phyloP scores from a whole-genome alignment of 768 basidiomycete species.

The Suillus discolor region DNA sequence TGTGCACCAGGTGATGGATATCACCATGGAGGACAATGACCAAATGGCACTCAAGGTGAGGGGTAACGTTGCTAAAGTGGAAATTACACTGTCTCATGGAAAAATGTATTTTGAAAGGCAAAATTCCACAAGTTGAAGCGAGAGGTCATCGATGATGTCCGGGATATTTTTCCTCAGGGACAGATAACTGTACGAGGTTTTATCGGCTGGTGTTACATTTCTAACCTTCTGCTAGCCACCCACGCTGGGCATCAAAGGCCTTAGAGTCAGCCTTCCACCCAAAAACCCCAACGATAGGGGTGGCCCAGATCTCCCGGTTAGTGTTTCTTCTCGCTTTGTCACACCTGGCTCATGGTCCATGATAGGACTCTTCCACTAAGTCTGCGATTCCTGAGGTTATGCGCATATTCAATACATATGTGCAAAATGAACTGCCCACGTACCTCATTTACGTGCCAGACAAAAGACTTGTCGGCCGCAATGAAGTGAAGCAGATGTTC shows the following conservation, averaged over 20 bases:
- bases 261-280: slow-evolving; percentile 6
- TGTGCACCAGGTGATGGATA: slow-evolving; percentile 22
- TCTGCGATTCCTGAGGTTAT: slow-evolving; percentile 27
- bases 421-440: slow-evolving; percentile 33
- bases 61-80: neutral
- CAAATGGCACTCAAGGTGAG: slow-evolving; percentile 28
- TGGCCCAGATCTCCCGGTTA: slow-evolving; percentile 1
- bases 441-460: slow-evolving; percentile 30
- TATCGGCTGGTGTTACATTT: neutral
- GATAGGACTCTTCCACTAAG: slow-evolving; percentile 18
- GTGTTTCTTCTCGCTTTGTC: neutral
- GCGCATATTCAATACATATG: slow-evolving; percentile 20
- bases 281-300: neutral
- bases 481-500: slow-evolving; percentile 34
- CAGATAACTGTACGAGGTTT: slow-evolving; percentile 24
- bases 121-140: slow-evolving; percentile 32
- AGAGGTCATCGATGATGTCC: slow-evolving; percentile 32
- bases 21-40: slow-evolving; percentile 24
- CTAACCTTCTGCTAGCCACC: neutral
- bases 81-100: neutral
- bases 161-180: slow-evolving; percentile 28
- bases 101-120: slow-evolving; percentile 15
- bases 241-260: neutral
- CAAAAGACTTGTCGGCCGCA: slow-evolving; percentile 29
- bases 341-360: neutral